Conservation (phyloP, 2,329 filamentous ascomycete genomes). For the Apiospora aurea region DNA sequence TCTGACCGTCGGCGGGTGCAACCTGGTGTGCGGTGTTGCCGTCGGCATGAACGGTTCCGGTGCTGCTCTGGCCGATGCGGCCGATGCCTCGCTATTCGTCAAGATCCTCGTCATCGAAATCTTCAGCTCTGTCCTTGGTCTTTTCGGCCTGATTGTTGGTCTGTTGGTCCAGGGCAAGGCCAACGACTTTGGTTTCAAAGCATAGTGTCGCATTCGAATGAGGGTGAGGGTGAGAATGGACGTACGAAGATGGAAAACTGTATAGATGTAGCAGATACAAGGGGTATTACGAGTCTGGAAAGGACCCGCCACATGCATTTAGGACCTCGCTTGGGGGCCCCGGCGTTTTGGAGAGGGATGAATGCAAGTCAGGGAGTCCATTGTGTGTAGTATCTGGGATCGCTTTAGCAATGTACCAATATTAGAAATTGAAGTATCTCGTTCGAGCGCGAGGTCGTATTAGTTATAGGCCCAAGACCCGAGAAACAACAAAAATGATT, state of each 20-base stretch:
- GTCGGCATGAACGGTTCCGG: conserved; percentile 98
- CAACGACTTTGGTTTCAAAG: conserved; percentile 64
- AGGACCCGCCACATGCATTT: conserved; percentile 26
- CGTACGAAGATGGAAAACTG: conserved; percentile 14
- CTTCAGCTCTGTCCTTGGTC: conserved; percentile 95
- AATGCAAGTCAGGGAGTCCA: conserved; percentile 23
- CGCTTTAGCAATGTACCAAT: conserved; percentile 25
- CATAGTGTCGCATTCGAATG: conserved; percentile 37
- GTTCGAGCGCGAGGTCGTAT: neutral
- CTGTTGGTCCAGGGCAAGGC: conserved; percentile 88
- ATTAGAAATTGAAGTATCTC: conserved; percentile 16
- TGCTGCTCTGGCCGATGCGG: conserved; percentile 93
- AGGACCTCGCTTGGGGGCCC: conserved; percentile 23
- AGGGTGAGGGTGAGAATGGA: neutral
- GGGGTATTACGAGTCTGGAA: neutral
- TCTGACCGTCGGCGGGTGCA: conserved; percentile 93
- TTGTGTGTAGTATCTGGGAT: conserved; percentile 26
- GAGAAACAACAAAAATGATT: neutral
- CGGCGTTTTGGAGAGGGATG: conserved; percentile 29
- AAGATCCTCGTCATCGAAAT: conserved; percentile 99
- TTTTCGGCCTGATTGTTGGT: conserved; percentile 96
- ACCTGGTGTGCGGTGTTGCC: conserved; percentile 92
- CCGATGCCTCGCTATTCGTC: conserved; percentile 93
- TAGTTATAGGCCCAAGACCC: neutral
- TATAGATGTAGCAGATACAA: conserved; percentile 14